These are phyloP conservation scores for Xylaria multiplex DNA, from an alignment of 2,329 filamentous ascomycete genomes.

Conservation along the genomic window DNA sequence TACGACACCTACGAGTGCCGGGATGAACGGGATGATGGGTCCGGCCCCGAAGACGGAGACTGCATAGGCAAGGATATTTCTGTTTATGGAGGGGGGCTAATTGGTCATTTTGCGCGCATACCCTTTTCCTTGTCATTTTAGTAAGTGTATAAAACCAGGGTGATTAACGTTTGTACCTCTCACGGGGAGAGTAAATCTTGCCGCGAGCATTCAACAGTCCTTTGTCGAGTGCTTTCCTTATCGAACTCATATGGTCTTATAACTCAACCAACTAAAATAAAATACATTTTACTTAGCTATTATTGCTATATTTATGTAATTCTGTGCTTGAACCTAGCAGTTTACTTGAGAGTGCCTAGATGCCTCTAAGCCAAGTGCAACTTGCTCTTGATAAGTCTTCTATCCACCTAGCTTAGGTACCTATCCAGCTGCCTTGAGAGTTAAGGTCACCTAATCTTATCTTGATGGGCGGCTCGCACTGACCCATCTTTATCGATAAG, in stretches of 20 bases:
- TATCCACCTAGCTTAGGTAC: background rate
- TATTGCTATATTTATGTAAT: background rate
- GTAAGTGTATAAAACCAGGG: conserved; percentile 38
- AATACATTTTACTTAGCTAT: background rate
- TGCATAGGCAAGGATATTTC: conserved; percentile 23
- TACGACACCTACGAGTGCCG: conserved; percentile 58
- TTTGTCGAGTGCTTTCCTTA: conserved; percentile 32
- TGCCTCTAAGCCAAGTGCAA: background rate
- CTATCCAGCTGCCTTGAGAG: too few relatives aligned
- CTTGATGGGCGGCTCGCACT: too few relatives aligned
- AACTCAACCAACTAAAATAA: conserved; percentile 9
- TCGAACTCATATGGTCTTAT: background rate
- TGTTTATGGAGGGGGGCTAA: conserved; percentile 29
- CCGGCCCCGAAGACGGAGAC: conserved; percentile 60
- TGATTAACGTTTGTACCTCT: conserved; percentile 33
- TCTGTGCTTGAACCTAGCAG: background rate
- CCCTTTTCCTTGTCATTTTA: conserved; percentile 40
- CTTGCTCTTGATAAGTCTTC: background rate
- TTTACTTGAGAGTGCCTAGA: background rate
- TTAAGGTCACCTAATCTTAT: too few relatives aligned
- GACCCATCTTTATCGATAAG: conserved; percentile 37
- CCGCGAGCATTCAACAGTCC: conserved; percentile 34
- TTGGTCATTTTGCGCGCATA: conserved; percentile 41
- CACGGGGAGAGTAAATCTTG: conserved; percentile 35
- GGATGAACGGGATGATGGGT: conserved; percentile 60